These are phyloP conservation scores for Sporothrix dimorphospora DNA, from an alignment of 2,329 filamentous ascomycete species.

Conservation along the genomic window DNA sequence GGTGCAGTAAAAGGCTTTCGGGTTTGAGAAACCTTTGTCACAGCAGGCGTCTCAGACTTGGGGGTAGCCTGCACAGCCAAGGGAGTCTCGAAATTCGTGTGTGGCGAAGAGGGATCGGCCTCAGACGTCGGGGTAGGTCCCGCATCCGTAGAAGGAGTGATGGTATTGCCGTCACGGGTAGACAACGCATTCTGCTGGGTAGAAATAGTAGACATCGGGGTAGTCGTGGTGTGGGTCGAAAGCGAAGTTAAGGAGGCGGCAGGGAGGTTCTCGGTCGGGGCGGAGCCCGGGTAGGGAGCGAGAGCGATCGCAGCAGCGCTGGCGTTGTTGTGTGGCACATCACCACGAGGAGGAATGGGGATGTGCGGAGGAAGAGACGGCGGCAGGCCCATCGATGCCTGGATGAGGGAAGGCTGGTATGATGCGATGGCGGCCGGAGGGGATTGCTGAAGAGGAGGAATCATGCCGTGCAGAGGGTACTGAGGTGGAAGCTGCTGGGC, in stretches of 20 bases:
- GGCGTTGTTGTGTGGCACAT: slow-evolving; percentile 2
- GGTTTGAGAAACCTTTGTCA: neutral
- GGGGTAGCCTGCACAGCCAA: neutral
- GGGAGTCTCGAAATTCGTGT: neutral
- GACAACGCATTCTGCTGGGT: neutral
- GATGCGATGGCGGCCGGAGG: slow-evolving; percentile 41
- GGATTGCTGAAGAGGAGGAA: slow-evolving; percentile 38
- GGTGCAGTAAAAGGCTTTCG: slow-evolving; percentile 50
- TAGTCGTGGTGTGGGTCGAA: slow-evolving; percentile 44
- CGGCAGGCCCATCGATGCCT: slow-evolving; percentile 16
- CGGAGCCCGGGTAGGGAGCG: neutral
- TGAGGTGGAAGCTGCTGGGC: slow-evolving; percentile 46
- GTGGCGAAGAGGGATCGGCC: slow-evolving; percentile 28
- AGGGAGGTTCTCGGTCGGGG: slow-evolving; percentile 50
- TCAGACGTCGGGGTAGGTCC: neutral
- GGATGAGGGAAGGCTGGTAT: slow-evolving; percentile 38
- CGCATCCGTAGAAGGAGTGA: slow-evolving; percentile 4
- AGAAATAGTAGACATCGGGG: slow-evolving; percentile 18
- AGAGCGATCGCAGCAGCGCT: neutral
- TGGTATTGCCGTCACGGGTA: neutral
- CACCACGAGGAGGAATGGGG: slow-evolving; percentile 13
- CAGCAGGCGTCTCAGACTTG: neutral
- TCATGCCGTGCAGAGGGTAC: neutral
- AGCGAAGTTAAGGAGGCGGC: slow-evolving; percentile 44
- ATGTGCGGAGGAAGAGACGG: slow-evolving; percentile 26